These are phyloP conservation scores for Emmonsiellopsis sp. DNA, from an alignment of 2,329 filamentous ascomycete species.

Conservation along the genomic window DNA sequence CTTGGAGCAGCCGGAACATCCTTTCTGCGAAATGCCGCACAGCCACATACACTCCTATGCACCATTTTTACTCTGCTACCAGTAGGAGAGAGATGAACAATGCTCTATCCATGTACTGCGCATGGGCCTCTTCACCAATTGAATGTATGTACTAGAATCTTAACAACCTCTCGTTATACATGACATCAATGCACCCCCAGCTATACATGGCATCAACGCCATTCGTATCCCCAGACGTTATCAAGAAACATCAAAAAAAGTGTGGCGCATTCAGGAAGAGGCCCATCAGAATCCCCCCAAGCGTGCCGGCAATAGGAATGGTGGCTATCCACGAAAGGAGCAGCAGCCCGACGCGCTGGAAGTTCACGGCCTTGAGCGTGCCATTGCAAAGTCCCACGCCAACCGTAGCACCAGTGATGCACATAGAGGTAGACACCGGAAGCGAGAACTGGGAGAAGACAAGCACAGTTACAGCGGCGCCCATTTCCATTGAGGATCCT, in stretches of 20 bases:
- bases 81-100: too few species aligned
- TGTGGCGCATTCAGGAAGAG: constrained; percentile 52
- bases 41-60: too few species aligned
- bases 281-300: constrained; percentile 47
- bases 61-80: too few species aligned
- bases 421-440: constrained; percentile 70
- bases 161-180: too few species aligned
- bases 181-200: too few species aligned
- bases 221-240: too few species aligned
- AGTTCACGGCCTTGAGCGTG: constrained; percentile 64
- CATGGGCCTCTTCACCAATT: too few species aligned
- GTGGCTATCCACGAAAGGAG: constrained; percentile 59
- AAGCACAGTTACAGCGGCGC: constrained; percentile 66
- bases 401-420: constrained; percentile 70
- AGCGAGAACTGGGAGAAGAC: constrained; percentile 67
- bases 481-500: constrained; percentile 67
- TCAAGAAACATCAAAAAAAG: constrained; percentile 24
- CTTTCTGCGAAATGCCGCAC: too few species aligned
- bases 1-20: too few species aligned
- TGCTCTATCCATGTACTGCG: too few species aligned
- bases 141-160: too few species aligned
- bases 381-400: constrained; percentile 73
- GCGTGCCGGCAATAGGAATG: constrained; percentile 52
- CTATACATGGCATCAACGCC: too few species aligned
- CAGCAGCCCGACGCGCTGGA: constrained; percentile 60